These are phyloP conservation scores for Colletotrichum cereale DNA, from an alignment of 2,329 filamentous ascomycete species.

Conservation along the genomic window DNA sequence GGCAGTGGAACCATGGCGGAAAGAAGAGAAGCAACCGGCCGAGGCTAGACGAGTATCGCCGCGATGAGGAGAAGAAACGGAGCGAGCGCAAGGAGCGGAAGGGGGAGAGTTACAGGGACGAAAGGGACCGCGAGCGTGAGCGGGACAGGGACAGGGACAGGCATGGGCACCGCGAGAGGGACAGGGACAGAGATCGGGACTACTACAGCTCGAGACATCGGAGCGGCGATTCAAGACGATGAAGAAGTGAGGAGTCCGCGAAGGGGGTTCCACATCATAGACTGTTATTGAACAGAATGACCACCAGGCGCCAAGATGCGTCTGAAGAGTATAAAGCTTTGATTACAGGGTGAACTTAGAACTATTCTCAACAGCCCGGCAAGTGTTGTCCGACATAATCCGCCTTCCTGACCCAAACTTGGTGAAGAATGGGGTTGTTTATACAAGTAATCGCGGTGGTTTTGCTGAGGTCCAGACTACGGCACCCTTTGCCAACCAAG, in stretches of 20 bases:
- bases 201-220: constrained; percentile 34
- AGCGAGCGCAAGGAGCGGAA: constrained; percentile 51
- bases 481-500: neutral
- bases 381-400: neutral
- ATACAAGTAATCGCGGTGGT: neutral
- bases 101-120: constrained; percentile 53
- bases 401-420: neutral
- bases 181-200: constrained; percentile 37
- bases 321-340: no score
- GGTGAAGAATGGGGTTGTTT: neutral
- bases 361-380: no score
- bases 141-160: constrained; percentile 45
- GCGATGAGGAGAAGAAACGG: constrained; percentile 51
- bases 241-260: neutral
- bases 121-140: constrained; percentile 55
- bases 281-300: neutral
- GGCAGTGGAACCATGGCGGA: constrained; percentile 81
- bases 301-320: neutral
- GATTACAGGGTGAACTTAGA: neutral
- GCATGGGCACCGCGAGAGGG: constrained; percentile 48
- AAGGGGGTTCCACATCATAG: neutral
- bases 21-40: constrained; percentile 58
- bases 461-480: neutral
- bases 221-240: constrained; percentile 34
- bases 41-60: constrained; percentile 63